Percentiles rank a stretch among this genome's conserved stretches.
Evolutionary conservation across 495 filamentous ascomycete genomes (phyloP).

Genomic region (Lasiosphaeria hispida): DNA sequence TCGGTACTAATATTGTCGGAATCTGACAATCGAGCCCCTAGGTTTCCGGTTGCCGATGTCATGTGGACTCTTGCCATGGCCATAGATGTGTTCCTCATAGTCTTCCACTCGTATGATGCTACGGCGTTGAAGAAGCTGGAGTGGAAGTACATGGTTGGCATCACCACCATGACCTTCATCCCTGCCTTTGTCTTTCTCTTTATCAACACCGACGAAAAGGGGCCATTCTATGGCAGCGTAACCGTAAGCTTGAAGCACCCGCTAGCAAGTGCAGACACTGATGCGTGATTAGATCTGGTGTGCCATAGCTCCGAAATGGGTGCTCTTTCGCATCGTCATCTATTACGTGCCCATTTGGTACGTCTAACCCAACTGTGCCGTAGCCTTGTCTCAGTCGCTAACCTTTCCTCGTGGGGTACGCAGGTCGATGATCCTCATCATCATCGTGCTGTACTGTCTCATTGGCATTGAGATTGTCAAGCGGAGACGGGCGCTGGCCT

Average conservation of each 20-base stretch:
- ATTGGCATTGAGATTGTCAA: conserved; percentile 44
- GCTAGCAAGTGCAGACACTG: not conserved
- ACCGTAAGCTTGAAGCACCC: conserved; percentile 27
- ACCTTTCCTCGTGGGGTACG: not conserved
- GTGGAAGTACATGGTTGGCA: conserved; percentile 38
- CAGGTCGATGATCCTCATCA: conserved; percentile 38
- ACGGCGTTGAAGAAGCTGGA: conserved; percentile 40
- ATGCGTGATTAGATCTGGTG: conserved; percentile 40
- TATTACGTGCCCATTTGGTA: conserved; percentile 51
- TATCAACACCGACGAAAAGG: conserved; percentile 36
- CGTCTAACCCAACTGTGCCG: not conserved
- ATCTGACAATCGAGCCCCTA: conserved; percentile 13
- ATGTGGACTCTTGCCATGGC: conserved; percentile 51
- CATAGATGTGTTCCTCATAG: conserved; percentile 45
- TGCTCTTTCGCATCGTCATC: conserved; percentile 41
- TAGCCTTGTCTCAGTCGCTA: not conserved
- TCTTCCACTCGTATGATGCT: conserved; percentile 43
- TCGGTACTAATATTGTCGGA: not conserved
- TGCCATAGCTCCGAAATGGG: conserved; percentile 46
- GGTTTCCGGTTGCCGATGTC: conserved; percentile 51
- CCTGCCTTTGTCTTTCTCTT: conserved; percentile 46
- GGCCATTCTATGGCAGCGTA: conserved; percentile 44
- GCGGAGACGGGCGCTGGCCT: conserved; percentile 37
- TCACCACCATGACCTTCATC: conserved; percentile 39
- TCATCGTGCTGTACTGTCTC: conserved; percentile 40